These are phyloP conservation scores for Blattamonas nauphoetae DNA, from an alignment of 78 protist species.

Conservation along the genomic window DNA sequence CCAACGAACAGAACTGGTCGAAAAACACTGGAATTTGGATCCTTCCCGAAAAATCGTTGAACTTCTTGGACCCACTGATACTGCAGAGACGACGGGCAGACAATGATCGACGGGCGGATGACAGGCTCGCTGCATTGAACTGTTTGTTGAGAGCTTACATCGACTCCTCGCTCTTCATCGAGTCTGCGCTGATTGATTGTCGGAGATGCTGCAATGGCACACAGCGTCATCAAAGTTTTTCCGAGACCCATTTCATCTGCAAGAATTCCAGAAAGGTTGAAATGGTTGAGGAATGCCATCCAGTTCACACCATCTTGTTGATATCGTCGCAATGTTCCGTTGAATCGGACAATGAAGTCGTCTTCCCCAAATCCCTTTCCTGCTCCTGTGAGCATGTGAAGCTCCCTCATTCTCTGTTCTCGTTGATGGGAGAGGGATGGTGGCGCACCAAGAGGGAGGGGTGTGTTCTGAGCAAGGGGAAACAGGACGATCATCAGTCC, in stretches of 20 bases:
- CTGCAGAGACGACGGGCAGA: constrained; percentile 27
- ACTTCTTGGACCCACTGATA: constrained; percentile 25
- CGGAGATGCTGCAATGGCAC: constrained; percentile 47
- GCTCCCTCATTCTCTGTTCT: not conserved
- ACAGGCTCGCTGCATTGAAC: not conserved
- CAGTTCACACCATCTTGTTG: constrained; percentile 86
- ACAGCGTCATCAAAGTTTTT: constrained; percentile 81
- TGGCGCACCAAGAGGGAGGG: not conserved
- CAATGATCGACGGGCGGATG: constrained; percentile 5
- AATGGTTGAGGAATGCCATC: constrained; percentile 59
- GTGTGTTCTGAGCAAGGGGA: not conserved
- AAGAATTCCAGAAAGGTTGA: constrained; percentile 44
- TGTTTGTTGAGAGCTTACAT: not conserved
- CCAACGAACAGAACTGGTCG: not conserved
- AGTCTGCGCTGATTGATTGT: not conserved
- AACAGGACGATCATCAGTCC: not conserved
- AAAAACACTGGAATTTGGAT: no score
- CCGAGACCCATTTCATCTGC: constrained; percentile 96
- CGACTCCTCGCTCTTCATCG: not conserved
- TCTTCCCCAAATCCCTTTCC: not conserved
- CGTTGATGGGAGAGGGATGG: not conserved
- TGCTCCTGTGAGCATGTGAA: not conserved
- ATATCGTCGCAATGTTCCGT: constrained; percentile 63
- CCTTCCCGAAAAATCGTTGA: not conserved
- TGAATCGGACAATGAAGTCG: constrained; percentile 31